Evolutionary conservation across 2,329 filamentous ascomycete genomes (phyloP).

Genomic region (Seiridium unicorne): DNA sequence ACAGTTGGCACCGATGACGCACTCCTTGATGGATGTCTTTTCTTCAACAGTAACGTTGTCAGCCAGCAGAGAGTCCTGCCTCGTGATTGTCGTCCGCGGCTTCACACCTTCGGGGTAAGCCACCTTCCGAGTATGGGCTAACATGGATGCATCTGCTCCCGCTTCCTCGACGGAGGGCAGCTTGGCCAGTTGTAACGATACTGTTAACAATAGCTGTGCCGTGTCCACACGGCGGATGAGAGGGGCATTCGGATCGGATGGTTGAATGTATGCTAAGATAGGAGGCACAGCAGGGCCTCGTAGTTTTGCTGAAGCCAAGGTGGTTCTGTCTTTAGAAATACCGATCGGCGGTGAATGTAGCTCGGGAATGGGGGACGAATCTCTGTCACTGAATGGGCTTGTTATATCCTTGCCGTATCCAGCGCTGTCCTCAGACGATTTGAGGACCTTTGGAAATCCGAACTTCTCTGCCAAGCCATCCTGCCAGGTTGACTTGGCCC

Average conservation of each 20-base stretch:
- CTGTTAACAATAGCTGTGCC: constrained; percentile 73
- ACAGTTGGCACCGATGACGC: constrained; percentile 82
- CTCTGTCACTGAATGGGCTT: constrained; percentile 6
- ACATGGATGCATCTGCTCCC: constrained; percentile 62
- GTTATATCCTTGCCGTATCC: constrained; percentile 10
- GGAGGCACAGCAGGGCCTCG: constrained; percentile 54
- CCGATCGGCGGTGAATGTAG: constrained; percentile 14
- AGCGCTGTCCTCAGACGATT: constrained; percentile 33
- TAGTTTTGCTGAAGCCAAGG: constrained; percentile 19
- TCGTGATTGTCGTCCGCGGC: constrained; percentile 76
- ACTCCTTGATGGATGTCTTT: constrained; percentile 89
- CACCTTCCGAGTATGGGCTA: constrained; percentile 77
- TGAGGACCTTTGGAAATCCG: constrained; percentile 65
- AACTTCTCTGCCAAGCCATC: constrained; percentile 76
- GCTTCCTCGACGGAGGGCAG: constrained; percentile 68
- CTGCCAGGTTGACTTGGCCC: constrained; percentile 95
- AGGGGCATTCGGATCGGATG: constrained; percentile 51
- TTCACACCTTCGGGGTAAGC: constrained; percentile 82
- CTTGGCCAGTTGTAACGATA: constrained; percentile 85
- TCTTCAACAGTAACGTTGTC: constrained; percentile 89
- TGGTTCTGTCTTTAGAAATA: constrained; percentile 19
- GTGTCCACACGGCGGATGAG: constrained; percentile 88
- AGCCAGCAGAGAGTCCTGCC: constrained; percentile 77
- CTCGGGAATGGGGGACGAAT: constrained; percentile 12
- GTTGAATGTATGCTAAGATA: constrained; percentile 80